Base-by-base conservation (phyloP, 495 filamentous ascomycete genomes). In the Haplographium delicatum region DNA sequence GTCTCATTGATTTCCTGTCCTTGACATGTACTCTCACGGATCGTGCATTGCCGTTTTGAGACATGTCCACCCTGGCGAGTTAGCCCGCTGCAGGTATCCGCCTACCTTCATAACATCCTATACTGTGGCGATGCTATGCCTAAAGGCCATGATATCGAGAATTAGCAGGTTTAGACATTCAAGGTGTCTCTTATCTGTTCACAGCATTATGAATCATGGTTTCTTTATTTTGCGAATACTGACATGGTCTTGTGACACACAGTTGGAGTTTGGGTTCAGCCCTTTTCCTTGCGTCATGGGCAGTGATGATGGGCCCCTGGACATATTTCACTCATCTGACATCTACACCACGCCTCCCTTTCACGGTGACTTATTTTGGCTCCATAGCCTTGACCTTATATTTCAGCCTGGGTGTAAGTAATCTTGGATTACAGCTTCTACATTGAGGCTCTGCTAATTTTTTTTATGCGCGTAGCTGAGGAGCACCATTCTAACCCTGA, bases 281-380 rank as follows among this genome's bases (percentile, higher is more conserved):
- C 16, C 74, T 98, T 33, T 98, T 97, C 70, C 76, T 98, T 51
- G 76, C 83, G 51, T 95, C 94, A 65, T 98, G 89, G 80, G 90
- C 89, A 3, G 89, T 90, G 54, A 75, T 98, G 71, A 90, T 95
- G 83, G 93, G 93, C 44, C 91, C 90, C 16, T 72, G 76, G 69
- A 69, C 75, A 38, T 98, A 97, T 69, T 70, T 81, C 41, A 82
- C 80, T 59, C 93, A 98, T 68, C 77, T 98, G 62, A 68, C 89
- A 58, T 97, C 94, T 43, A 81, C 80, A 46, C 74, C 88, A 51
- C 80, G 93, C 53, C 68, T 98, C 44, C 93, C 94, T 9, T 98
- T 98, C 65, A 96, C 93, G 16, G 89, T 89, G 42, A 88, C 89
- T 23, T 98, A 98, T 74, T 96, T 98, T 72, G 93, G 91, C 33